Percentiles rank a stretch among this genome's conserved stretches.
Evolutionary conservation across 177 flowering plant species (phyloP).

Genomic region (Vitis hybrid): DNA sequence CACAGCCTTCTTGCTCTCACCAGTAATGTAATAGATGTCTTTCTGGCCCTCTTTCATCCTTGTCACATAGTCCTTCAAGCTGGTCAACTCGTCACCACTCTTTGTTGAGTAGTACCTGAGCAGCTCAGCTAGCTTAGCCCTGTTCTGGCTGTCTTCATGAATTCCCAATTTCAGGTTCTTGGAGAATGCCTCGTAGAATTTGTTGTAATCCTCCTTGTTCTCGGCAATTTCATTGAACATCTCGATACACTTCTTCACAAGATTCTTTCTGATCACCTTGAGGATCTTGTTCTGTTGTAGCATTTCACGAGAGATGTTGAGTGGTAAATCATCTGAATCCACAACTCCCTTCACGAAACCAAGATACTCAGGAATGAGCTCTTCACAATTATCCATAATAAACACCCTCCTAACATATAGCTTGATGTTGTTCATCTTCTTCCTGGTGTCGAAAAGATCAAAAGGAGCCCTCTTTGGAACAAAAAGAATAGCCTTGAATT

Average conservation of each 20-base stretch:
- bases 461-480: constrained; percentile 33
- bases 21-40: constrained; percentile 58
- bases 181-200: constrained; percentile 54
- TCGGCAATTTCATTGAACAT: constrained; percentile 56
- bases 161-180: constrained; percentile 61
- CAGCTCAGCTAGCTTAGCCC: constrained; percentile 51
- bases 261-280: constrained; percentile 59
- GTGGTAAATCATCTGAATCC: constrained; percentile 48
- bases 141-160: constrained; percentile 57
- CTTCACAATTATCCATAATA: constrained; percentile 29
- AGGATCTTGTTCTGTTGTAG: constrained; percentile 65
- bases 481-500: constrained; percentile 31
- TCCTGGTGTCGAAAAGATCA: constrained; percentile 28
- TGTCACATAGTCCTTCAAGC: constrained; percentile 62
- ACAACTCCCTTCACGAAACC: constrained; percentile 30
- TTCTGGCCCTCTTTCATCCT: constrained; percentile 68
- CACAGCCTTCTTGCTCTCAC: constrained; percentile 61
- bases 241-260: constrained; percentile 63
- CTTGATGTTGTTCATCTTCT: constrained; percentile 30
- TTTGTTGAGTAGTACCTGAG: constrained; percentile 60
- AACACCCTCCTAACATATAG: constrained; percentile 28
- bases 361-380: constrained; percentile 29
- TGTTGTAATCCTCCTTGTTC: constrained; percentile 56
- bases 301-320: constrained; percentile 60
- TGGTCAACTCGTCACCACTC: constrained; percentile 63